Evolutionary conservation across 2,329 filamentous ascomycete genomes (phyloP).

Genomic region (Neopestalotiopsis rosae): DNA sequence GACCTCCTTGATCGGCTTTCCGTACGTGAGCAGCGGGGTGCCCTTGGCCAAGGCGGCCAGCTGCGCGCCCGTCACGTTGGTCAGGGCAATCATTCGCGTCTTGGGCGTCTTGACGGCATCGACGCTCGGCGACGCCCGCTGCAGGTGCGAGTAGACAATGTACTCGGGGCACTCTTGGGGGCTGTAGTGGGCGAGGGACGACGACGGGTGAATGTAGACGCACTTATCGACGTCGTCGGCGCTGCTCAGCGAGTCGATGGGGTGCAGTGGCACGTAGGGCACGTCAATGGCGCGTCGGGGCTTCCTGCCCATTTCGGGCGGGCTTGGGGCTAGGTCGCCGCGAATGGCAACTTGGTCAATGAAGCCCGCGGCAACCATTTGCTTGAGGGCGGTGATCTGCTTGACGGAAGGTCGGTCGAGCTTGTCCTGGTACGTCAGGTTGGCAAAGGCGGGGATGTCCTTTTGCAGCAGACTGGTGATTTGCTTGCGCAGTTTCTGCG

Average conservation of each 20-base stretch:
- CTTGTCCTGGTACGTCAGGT: constrained; percentile 59
- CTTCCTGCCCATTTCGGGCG: constrained; percentile 69
- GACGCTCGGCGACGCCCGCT: constrained; percentile 63
- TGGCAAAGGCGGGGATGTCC: constrained; percentile 72
- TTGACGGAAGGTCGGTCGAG: constrained; percentile 66
- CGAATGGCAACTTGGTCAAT: constrained; percentile 94
- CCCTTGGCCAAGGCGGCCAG: constrained; percentile 81
- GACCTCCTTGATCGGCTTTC: constrained; percentile 90
- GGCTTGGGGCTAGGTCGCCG: constrained; percentile 80
- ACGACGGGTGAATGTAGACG: constrained; percentile 88
- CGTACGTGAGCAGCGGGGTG: constrained; percentile 82
- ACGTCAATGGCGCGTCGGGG: constrained; percentile 90
- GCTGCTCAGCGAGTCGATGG: constrained; percentile 55
- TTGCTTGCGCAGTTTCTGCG: constrained; percentile 80
- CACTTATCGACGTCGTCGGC: constrained; percentile 61
- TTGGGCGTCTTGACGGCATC: constrained; percentile 64
- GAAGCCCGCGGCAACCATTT: constrained; percentile 91
- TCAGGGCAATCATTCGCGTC: constrained; percentile 88
- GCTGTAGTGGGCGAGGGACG: constrained; percentile 74
- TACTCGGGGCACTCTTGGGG: constrained; percentile 82
- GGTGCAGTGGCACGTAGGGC: constrained; percentile 85
- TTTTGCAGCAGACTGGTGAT: constrained; percentile 80
- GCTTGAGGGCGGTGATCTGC: constrained; percentile 81
- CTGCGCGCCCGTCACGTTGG: constrained; percentile 76
- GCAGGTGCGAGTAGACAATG: constrained; percentile 85